Evolutionary conservation across 2,329 filamentous ascomycete genomes (phyloP), one percentile per base, ranked within the genome.

Genomic region (Ophiostoma sp.): DNA sequence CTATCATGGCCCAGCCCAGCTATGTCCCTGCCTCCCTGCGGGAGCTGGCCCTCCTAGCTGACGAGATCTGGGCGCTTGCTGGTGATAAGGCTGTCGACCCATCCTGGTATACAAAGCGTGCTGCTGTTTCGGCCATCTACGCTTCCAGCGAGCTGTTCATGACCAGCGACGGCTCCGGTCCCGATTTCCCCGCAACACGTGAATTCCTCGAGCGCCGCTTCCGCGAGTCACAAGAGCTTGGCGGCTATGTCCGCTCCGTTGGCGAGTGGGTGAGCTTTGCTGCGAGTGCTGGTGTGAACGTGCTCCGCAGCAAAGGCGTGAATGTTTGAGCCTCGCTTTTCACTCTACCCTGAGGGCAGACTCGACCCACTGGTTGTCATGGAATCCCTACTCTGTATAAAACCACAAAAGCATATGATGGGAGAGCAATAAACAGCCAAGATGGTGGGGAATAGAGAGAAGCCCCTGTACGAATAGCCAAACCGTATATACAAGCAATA

Each of bases 61-160:
- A 98, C 81, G 96, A 99, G 81, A 97, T 99, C 70, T 93, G 92
- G 87, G 94, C 92, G 79, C 88, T 97, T 3, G 89, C 95, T 0
- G 93, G 94, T 69, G 96, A 98, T 81, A 86, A 84, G 28, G 88
- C 91, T 28, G 93, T 98, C 74, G 95, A 98, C 81, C 88, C 89
- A 3, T 91, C 90, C 4, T 99, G 96, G 96, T 99, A 99, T 79
- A 85, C 87, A 73, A 89, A 89, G 79, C 87, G 88, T 68, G 87
- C 84, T 3, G 85, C 85, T 25, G 81, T 90, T 11, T 87, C 87
- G 45, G 82, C 86, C 77, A 84, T 88, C 57, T 90, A 90, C 78
- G 93, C 93, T 70, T 89, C 91, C 45, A 88, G 91, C 72, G 96
- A 99, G 83, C 85, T 98, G 5, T 97, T 95, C 83, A 98, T 98